Percentiles rank a stretch among this genome's conserved stretches.
Conservation (phyloP, 2,329 filamentous ascomycete species). For the Pseudogymnoascus sp. region DNA sequence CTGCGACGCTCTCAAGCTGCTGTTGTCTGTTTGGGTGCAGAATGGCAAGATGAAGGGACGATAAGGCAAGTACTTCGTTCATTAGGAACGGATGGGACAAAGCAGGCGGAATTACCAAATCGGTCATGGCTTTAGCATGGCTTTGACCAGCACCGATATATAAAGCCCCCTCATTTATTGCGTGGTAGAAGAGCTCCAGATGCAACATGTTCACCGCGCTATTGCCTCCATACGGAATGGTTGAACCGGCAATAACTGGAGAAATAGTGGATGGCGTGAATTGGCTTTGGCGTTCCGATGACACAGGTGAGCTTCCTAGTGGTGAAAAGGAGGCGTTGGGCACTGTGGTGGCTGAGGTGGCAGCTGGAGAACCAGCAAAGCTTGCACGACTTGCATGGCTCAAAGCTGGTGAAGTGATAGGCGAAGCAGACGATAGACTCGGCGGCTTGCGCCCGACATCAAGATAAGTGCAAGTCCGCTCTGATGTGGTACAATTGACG, state of each 20-base stretch:
- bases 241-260: background rate
- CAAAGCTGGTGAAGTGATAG: background rate
- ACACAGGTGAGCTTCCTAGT: background rate
- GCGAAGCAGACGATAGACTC: background rate
- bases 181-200: constrained; percentile 37
- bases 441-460: background rate
- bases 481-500: constrained; percentile 26
- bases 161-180: constrained; percentile 12
- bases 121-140: background rate
- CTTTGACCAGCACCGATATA: background rate
- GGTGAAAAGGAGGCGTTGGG: background rate
- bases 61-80: constrained; percentile 30
- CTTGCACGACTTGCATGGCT: background rate
- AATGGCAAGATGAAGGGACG: constrained; percentile 32
- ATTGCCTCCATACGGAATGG: background rate
- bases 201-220: constrained; percentile 28
- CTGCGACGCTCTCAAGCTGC: constrained; percentile 26
- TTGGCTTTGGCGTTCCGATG: background rate
- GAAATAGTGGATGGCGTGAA: background rate
- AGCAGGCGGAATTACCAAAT: constrained; percentile 18
- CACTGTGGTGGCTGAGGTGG: background rate
- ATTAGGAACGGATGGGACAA: constrained; percentile 30
- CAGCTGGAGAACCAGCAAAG: background rate
- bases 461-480: constrained; percentile 16
- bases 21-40: constrained; percentile 18